Percentiles rank a stretch among this genome's conserved stretches.
Conservation (phyloP, 768 basidiomycete genomes). For the Boletus rubropictus region DNA sequence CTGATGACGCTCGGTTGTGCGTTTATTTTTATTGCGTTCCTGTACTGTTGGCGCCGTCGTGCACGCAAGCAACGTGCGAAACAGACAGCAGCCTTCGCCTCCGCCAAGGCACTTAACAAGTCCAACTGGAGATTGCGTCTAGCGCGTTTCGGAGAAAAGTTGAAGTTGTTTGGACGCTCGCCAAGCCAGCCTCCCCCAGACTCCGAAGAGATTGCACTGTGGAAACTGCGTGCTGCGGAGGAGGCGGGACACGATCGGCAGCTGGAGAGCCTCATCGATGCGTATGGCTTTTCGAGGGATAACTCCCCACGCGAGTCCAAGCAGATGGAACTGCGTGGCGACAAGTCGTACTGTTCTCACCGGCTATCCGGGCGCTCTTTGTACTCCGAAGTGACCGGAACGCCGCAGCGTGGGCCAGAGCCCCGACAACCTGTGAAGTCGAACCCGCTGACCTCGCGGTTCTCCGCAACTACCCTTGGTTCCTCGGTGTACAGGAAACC, state of each 20-base stretch:
- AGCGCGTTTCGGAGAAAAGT: conserved; percentile 47
- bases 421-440: conserved; percentile 67
- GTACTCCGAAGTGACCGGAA: conserved; percentile 66
- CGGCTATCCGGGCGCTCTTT: conserved; percentile 47
- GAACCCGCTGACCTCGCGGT: conserved; percentile 40
- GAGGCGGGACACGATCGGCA: conserved; percentile 44
- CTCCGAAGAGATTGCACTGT: conserved; percentile 45
- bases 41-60: conserved; percentile 66
- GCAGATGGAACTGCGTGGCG: conserved; percentile 18
- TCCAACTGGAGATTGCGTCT: conserved; percentile 53
- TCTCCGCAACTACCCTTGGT: conserved; percentile 43
- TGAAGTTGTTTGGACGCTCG: conserved; percentile 52
- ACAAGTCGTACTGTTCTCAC: conserved; percentile 26
- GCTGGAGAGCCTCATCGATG: conserved; percentile 46
- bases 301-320: conserved; percentile 32
- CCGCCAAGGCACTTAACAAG: conserved; percentile 48
- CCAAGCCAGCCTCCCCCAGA: conserved; percentile 24
- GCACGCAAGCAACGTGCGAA: conserved; percentile 65
- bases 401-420: conserved; percentile 55
- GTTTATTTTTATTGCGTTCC: conserved; percentile 63
- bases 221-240: conserved; percentile 46
- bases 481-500: conserved; percentile 32
- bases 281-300: conserved; percentile 43
- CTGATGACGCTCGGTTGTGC: conserved; percentile 78
- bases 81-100: conserved; percentile 59